Base-by-base conservation (phyloP, 306 rosid genomes). In the Acacia melanoxylon region DNA sequence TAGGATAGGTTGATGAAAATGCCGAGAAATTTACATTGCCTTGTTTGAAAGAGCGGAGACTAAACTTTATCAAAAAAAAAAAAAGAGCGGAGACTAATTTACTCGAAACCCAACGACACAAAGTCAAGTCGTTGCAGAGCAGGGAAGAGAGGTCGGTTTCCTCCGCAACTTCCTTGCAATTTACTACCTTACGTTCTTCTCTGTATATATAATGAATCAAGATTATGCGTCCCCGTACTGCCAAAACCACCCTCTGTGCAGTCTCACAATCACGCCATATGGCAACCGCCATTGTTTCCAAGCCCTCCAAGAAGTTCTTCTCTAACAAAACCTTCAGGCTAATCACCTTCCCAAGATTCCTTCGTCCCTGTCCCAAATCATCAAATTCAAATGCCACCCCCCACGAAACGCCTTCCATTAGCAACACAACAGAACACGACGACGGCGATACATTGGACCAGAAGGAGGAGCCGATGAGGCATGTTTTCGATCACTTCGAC, bases 401-500 rank as follows among this genome's bases (percentile, higher is more conserved):
- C 35, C 0, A 29, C 10, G 17, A 14, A 27, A 15, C 3, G 41
- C 69, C 41, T 27, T 63, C 62, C 77, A 8, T 66, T 2, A 29
- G 42, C 49, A 35, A 37, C 25, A 69, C 15, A 33, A n/a, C 4
- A 20, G 62, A 40, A 42, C 48, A 46, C 46, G 33, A 41, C 67
- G 17, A 61, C 67, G 6, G 10, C 2, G 15, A 0, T 4, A 10
- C 0, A 6, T 3, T 41, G 52, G 27, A 75, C 9, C 71, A 81
- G 65, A 40, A 68, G 73, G 7, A 67, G 46, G 73, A 20, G 73
- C 11, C 24, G 15, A 62, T 87, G 40, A 81, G 14, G 44, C 75
- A 72, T 37, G 89, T 90, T 48, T 90, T 90, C 31, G 69, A 79
- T 46, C 90, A 87, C 86, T 87, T 88, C 33, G 92, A 90, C 29